Evolutionary conservation across 1,284 basidiomycete species (phyloP), one percentile per base, ranked within the genome.

Genomic region (Cystobasidium sp.): DNA sequence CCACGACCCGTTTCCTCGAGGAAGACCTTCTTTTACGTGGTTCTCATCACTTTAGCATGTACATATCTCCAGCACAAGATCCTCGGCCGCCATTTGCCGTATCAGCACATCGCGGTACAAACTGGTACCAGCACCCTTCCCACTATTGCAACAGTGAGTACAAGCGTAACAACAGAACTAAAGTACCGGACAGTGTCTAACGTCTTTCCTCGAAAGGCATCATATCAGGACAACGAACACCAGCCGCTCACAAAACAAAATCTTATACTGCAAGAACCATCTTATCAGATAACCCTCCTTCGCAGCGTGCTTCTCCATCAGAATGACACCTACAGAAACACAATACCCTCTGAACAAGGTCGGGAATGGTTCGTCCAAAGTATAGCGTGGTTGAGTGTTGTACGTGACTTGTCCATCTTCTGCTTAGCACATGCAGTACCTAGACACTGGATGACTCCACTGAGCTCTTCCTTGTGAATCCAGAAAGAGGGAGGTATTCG

Each of bases 301-400:
- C 68, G 49, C 20, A 62, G 43, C 22, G 24, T 37, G 20, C 22
- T 70, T 12, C 41, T 16, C 18, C 68, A 70, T 22, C 68, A 70
- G 39, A 46, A 70, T 41, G 59, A 47, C 37, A 70, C 68, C 3
- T 70, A 58, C 58, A 6, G 59, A 44, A 37, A 63, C 39, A 47
- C 68, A 9, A 22, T 49, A 37, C 59, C 59, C 5, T 59, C 68
- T 10, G 16, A 63, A 49, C 31, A 61, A n/a, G 55, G 47, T 22
- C 18, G 31, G 44, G 37, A 39, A 18, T 70, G 68, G 68, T 49
- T 70, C 39, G 37, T 70, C 16, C 68, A 70, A 39, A 51, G 39
- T 20, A 7, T 70, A 47, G 68, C 58, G 4, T 70, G 68, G 68
- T 20, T 70, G 10, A 20, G 59, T 18, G 68, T 70, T 43, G 58